Base-by-base conservation (phyloP, 768 basidiomycete species). In the Pleurotus giganteus region DNA sequence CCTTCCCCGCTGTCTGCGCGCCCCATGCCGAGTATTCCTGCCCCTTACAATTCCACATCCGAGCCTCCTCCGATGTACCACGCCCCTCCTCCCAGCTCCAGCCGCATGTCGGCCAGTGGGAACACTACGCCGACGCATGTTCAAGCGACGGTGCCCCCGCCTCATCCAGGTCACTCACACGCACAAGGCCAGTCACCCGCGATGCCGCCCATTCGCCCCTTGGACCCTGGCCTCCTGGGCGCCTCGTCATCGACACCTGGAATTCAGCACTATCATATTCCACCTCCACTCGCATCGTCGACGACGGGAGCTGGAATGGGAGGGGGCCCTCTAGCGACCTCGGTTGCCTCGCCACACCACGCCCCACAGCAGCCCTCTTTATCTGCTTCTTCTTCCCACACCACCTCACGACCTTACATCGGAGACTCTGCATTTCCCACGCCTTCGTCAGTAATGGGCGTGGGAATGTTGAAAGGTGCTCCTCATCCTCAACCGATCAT, bases 131-230 rank as follows among this genome's bases (percentile, higher is more conserved):
- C 49, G 28, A 26, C 51, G 19, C 46, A 51, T 36, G 27, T 42
- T 31, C 52, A 44, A 19, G 36, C 55, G 36, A 26, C 49, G 21
- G 44, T 28, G 15, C 28, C 58, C 0, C 58, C 56, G 41, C 47
- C 50, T 19, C 69, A 61, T 11, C 51, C 58, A 58, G 17, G 58
- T 58, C 60, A 62, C 61, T 53, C 61, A 66, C 61, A 58, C 66
- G 52, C 58, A 66, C 68, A 59, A 43, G 46, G 47, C 9, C 49
- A 51, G 34, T 71, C 54, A 31, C 72, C 49, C 50, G 69, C 62
- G 43, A 73, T 57, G 66, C 63, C 63, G 11, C 67, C 68, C 3
- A 64, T 72, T 8, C 62, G 66, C 1, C 68, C 69, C 29, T 58
- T 60, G 54, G 51, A 63, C 66, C 62, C 55, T 63, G 57, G n/a